phyloP scores from a whole-genome alignment of 371 early-diverging fungal species.

The Rhizopus arrhizus region DNA sequence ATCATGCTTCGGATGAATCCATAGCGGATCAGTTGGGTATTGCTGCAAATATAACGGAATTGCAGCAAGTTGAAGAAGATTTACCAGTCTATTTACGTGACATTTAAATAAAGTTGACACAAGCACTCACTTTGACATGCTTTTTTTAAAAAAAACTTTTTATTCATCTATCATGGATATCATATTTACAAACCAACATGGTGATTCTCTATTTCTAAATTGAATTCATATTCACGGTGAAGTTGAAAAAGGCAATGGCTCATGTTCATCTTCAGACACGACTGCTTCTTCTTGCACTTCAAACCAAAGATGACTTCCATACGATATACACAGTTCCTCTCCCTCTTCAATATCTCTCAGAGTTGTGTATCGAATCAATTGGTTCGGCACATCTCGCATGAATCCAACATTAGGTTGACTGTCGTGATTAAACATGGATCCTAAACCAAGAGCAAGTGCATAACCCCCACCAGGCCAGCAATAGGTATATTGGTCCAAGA shows the following conservation, averaged over 20 bases:
- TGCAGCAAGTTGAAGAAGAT: constrained; percentile 19
- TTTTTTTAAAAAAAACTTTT: too few relatives aligned
- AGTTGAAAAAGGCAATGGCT: constrained; percentile 19
- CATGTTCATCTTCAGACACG: constrained; percentile 19
- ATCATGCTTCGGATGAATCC: constrained; percentile 76
- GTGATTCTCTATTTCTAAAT: too few relatives aligned
- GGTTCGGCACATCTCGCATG: constrained; percentile 57
- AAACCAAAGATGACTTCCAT: constrained; percentile 73
- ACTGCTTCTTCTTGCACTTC: constrained; percentile 34
- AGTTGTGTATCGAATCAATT: constrained; percentile 61
- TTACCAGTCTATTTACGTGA: constrained; percentile 33
- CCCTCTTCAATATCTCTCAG: constrained; percentile 54
- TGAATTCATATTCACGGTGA: too few relatives aligned
- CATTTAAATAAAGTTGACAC: too few relatives aligned
- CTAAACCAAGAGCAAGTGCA: constrained; percentile 71
- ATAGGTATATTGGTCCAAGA: constrained; percentile 71
- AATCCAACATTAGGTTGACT: constrained; percentile 67
- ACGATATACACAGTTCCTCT: constrained; percentile 72
- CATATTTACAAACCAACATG: too few relatives aligned
- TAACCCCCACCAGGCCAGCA: constrained; percentile 66
- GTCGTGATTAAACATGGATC: constrained; percentile 73
- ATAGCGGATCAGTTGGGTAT: constrained; percentile 49
- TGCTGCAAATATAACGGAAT: constrained; percentile 17
- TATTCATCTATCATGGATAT: too few relatives aligned
- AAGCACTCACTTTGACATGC: too few relatives aligned